phyloP scores from a whole-genome alignment of 305 asterid genomes.

The Fraxinus nigra region DNA sequence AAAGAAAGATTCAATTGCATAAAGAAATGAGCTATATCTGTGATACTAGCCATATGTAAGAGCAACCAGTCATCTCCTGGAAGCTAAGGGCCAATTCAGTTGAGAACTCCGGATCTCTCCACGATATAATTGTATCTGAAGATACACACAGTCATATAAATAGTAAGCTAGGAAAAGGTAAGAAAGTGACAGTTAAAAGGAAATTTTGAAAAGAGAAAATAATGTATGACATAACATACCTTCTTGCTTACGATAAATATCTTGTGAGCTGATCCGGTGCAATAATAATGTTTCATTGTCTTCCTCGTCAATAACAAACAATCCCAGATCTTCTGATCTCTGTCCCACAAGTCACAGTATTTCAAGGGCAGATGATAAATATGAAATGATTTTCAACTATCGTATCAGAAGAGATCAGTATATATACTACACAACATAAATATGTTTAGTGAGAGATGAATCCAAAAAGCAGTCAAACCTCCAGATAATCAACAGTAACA shows the following conservation, averaged over 20 bases:
- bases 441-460: background rate
- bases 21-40: slow-evolving; percentile 11
- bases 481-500: slow-evolving; percentile 81
- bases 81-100: slow-evolving; percentile 98
- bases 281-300: slow-evolving; percentile 82
- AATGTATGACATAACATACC: slow-evolving; percentile 42
- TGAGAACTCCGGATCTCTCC: slow-evolving; percentile 92
- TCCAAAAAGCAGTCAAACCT: slow-evolving; percentile 44
- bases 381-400: slow-evolving; percentile 5
- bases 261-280: slow-evolving; percentile 92
- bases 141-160: slow-evolving; percentile 13
- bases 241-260: slow-evolving; percentile 95
- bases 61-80: slow-evolving; percentile 95
- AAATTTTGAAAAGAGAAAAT: background rate
- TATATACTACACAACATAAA: background rate
- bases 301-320: slow-evolving; percentile 72
- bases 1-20: background rate
- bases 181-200: slow-evolving; percentile 10
- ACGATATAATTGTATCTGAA: slow-evolving; percentile 89
- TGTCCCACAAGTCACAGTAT: slow-evolving; percentile 37
- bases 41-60: slow-evolving; percentile 84
- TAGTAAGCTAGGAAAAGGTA: slow-evolving; percentile 8
- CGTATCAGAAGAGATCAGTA: background rate
- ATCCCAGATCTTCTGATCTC: slow-evolving; percentile 89
- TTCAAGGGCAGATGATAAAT: slow-evolving; percentile 21